phyloP scores from a whole-genome alignment of 2,329 filamentous ascomycete species.

The Claviceps citrina region DNA sequence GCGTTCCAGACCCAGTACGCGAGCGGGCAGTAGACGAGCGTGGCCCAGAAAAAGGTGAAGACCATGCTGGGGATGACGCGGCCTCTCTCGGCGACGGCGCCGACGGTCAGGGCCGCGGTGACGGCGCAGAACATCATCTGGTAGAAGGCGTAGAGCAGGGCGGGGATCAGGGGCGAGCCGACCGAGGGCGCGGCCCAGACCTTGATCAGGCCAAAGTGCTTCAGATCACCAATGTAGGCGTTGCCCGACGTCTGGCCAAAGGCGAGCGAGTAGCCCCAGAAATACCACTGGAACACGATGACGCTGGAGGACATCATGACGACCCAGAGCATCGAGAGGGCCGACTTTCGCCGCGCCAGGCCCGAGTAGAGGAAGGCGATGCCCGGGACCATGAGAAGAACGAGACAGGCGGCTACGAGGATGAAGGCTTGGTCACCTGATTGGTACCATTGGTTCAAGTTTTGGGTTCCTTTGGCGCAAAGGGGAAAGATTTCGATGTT shows the following conservation, averaged over 20 bases:
- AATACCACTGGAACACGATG: slow-evolving; percentile 96
- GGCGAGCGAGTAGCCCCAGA: slow-evolving; percentile 94
- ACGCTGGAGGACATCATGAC: slow-evolving; percentile 88
- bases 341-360: slow-evolving; percentile 92
- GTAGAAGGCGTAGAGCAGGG: slow-evolving; percentile 87
- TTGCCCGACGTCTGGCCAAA: slow-evolving; percentile 72
- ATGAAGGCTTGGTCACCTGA: slow-evolving; percentile 91
- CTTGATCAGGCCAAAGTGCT: slow-evolving; percentile 77
- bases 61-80: slow-evolving; percentile 87
- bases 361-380: slow-evolving; percentile 97
- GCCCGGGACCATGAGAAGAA: slow-evolving; percentile 89
- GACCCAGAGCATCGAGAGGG: slow-evolving; percentile 91
- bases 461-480: slow-evolving; percentile 59
- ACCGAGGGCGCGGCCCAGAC: slow-evolving; percentile 73
- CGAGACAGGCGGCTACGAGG: slow-evolving; percentile 77
- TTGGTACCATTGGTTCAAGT: slow-evolving; percentile 91
- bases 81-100: slow-evolving; percentile 84
- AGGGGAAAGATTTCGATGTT: background rate
- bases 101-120: slow-evolving; percentile 80
- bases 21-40: slow-evolving; percentile 90
- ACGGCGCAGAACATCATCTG: slow-evolving; percentile 98
- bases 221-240: slow-evolving; percentile 81
- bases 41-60: slow-evolving; percentile 93
- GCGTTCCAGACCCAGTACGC: slow-evolving; percentile 94
- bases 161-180: slow-evolving; percentile 75